Conservation (phyloP, 129 eudicot species). For the Flaveria sonorensis region DNA sequence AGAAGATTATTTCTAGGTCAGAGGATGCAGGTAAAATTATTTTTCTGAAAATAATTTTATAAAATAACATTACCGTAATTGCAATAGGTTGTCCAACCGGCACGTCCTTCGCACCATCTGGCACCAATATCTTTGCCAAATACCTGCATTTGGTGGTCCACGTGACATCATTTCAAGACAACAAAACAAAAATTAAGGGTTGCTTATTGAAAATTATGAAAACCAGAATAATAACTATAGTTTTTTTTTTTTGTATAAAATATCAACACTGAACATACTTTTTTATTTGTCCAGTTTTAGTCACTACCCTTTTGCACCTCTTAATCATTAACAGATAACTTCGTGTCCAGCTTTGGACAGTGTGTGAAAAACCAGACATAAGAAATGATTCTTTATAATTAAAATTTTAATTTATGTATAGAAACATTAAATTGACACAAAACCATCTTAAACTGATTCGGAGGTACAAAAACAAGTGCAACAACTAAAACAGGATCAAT, state of each 20-base stretch:
- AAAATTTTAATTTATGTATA: not conserved
- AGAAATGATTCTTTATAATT: not conserved
- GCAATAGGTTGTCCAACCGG: conserved; percentile 97
- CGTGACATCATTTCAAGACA: conserved; percentile 20
- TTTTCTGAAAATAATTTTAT: conserved; percentile 14
- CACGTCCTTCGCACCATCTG: conserved; percentile 92
- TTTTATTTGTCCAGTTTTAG: not conserved
- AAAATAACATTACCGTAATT: conserved; percentile 58
- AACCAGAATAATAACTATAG: not conserved
- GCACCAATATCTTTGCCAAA: conserved; percentile 84
- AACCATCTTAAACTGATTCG: not conserved
- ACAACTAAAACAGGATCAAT: not conserved
- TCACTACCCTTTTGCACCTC: not conserved
- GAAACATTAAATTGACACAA: not conserved
- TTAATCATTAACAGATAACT: not conserved
- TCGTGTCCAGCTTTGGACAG: not conserved
- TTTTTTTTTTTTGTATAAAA: not conserved
- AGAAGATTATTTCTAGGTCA: not conserved
- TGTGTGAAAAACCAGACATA: not conserved
- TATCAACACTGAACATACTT: not conserved
- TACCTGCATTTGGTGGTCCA: conserved; percentile 46
- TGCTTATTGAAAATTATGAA: not conserved
- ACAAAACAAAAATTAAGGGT: not conserved
- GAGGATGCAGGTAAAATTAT: not conserved
- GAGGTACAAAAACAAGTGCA: not conserved